phyloP scores from a whole-genome alignment of 768 basidiomycete species.

The Scleroderma citrinum region DNA sequence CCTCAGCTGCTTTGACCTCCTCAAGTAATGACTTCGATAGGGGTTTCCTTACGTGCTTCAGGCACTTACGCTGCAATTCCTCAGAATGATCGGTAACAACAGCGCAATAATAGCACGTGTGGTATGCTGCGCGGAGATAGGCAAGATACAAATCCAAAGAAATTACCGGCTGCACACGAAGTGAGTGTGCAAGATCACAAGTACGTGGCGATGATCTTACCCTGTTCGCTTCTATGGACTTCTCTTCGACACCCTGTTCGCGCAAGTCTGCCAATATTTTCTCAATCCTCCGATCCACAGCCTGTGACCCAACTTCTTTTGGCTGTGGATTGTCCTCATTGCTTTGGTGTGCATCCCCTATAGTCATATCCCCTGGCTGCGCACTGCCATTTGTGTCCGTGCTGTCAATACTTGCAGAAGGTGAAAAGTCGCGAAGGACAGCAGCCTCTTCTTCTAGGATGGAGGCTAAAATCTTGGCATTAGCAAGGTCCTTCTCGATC shows the following conservation, averaged over 20 bases:
- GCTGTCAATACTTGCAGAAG: conserved; percentile 15
- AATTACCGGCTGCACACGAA: conserved; percentile 54
- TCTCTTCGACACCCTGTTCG: conserved; percentile 64
- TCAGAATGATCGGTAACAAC: conserved; percentile 90
- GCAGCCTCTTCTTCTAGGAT: conserved; percentile 70
- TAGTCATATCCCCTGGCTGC: conserved; percentile 24
- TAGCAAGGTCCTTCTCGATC: conserved; percentile 73
- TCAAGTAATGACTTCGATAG: conserved; percentile 55
- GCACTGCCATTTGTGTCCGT: conserved; percentile 25
- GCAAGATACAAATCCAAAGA: conserved; percentile 90
- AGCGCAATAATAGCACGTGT: conserved; percentile 98
- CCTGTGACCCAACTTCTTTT: conserved; percentile 61
- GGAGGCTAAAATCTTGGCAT: conserved; percentile 63
- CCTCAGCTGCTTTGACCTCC: conserved; percentile 53
- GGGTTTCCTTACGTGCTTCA: conserved; percentile 83
- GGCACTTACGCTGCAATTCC: conserved; percentile 91
- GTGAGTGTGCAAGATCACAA: conserved; percentile 15
- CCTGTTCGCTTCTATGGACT: conserved; percentile 64
- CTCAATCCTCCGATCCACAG: conserved; percentile 79
- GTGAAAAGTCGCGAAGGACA: conserved; percentile 38
- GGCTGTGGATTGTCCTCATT: conserved; percentile 45
- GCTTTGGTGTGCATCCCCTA: conserved; percentile 32
- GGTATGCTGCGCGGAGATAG: conserved; percentile 87
- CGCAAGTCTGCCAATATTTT: conserved; percentile 66
- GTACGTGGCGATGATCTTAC: conserved; percentile 35